Evolutionary conservation across 768 basidiomycete species (phyloP), one percentile per base, ranked within the genome.

Genomic region (Termitomyces sp.): DNA sequence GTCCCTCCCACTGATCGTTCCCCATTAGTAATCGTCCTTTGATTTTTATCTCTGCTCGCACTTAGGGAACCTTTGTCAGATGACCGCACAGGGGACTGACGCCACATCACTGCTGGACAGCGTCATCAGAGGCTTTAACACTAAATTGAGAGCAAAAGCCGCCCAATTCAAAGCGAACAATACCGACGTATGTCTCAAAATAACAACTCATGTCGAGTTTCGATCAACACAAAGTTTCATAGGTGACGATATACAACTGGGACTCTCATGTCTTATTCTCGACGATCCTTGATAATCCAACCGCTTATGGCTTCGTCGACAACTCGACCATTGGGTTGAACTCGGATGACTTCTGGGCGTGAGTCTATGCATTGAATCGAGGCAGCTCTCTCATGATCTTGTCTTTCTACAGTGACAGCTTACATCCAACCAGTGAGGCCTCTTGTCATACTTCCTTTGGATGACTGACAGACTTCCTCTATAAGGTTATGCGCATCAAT

Each of bases 291-390:
- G 39, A 39, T 8, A 39, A n/a, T 39, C 39, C 18, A 9, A 39
- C 39, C 39, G 39, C 18, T n/a, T 85, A 76, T 56, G 83, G 83
- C 2, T 83, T 85, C 67, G 69, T 72, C 22, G 83, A 86, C 59
- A 75, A 75, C 5, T 76, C 75, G 4, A 74, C 77, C 0, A 79
- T 71, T 55, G 82, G 82, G 13, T 67, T 65, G 29, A 70, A 67
- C 32, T 41, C 74, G 13, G 74, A 73, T 20, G 68, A 75, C 47
- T 84, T 84, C 75, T 84, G 83, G 83, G 78, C 77, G 81, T 82
- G 60, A 56, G 78, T 67, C 29, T n/a, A 16, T 31, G 8, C 12
- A 0, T 39, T 16, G 26, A 3, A 13, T 22, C 13, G 10, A 49
- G 29, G 53, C 18, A 9, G 12, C 22, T 44, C 54, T 31, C 6